Percentiles rank a stretch among this genome's conserved stretches.
Evolutionary conservation across 2,329 filamentous ascomycete genomes (phyloP).

Genomic region (Ascochyta pisi): DNA sequence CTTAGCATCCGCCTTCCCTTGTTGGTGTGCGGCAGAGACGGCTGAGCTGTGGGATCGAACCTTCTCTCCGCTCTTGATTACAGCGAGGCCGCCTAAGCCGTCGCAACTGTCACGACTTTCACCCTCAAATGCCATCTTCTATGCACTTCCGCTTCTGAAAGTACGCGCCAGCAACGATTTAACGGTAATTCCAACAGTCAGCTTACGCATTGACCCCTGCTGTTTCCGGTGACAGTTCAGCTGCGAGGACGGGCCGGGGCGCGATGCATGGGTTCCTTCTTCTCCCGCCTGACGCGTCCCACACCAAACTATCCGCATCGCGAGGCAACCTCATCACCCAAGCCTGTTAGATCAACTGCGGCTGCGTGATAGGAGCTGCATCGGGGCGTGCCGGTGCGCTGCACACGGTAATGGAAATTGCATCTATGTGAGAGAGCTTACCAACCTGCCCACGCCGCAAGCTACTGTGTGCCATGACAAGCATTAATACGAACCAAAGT

Average conservation of each 20-base stretch:
- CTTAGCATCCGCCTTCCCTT: conserved; percentile 25
- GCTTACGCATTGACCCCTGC: conserved; percentile 33
- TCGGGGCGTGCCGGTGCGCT: conserved; percentile 30
- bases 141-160: not conserved
- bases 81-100: not conserved
- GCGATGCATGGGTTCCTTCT: conserved; percentile 38
- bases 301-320: conserved; percentile 14
- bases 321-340: conserved; percentile 15
- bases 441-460: conserved; percentile 8
- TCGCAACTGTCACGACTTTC: not conserved
- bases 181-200: not conserved
- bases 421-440: conserved; percentile 4
- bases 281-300: conserved; percentile 35
- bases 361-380: conserved; percentile 25
- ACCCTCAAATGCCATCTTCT: not conserved
- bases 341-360: conserved; percentile 27
- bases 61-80: conserved; percentile 5
- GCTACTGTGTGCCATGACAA: conserved; percentile 3
- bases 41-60: conserved; percentile 14
- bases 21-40: conserved; percentile 20
- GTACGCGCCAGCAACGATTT: not conserved
- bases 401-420: conserved; percentile 13
- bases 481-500: not conserved
- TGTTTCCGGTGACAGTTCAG: conserved; percentile 39
- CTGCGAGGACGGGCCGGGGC: conserved; percentile 44